phyloP scores from a whole-genome alignment of 1,284 basidiomycete species.

The Meira miltonrushii region DNA sequence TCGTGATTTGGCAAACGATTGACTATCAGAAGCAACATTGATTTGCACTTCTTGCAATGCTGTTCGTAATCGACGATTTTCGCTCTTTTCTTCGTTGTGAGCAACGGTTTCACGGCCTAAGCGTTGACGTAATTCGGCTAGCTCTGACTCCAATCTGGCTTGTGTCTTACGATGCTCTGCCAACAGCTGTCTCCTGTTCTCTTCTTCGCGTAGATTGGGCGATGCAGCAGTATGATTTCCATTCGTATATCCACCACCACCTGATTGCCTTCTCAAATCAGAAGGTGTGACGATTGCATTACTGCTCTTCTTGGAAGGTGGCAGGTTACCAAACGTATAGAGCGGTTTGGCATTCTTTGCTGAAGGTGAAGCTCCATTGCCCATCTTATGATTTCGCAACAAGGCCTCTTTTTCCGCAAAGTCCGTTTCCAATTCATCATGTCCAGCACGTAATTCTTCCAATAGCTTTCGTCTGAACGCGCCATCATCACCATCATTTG shows the following conservation, averaged over 20 bases:
- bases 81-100: conserved; percentile 61
- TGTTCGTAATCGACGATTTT: conserved; percentile 62
- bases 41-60: conserved; percentile 67
- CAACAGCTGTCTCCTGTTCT: conserved; percentile 54
- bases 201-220: conserved; percentile 6
- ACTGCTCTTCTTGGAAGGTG: conserved; percentile 6
- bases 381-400: conserved; percentile 29
- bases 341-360: conserved; percentile 22
- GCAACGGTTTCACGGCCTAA: conserved; percentile 59
- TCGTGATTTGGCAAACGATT: conserved; percentile 57
- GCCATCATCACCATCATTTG: conserved; percentile 55
- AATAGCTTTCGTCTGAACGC: conserved; percentile 65
- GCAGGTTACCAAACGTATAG: conserved; percentile 26
- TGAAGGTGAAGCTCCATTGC: not conserved
- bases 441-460: conserved; percentile 61
- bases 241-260: no score
- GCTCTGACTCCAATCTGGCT: conserved; percentile 14
- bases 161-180: conserved; percentile 58
- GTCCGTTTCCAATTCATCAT: conserved; percentile 47
- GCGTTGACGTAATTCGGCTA: conserved; percentile 56
- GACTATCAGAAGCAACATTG: conserved; percentile 60
- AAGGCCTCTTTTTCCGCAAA: conserved; percentile 43
- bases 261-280: not conserved
- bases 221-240: conserved; percentile 1
- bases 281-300: conserved; percentile 9